Conservation (phyloP, 2,329 filamentous ascomycete genomes). For the Bipolaris bicolor region DNA sequence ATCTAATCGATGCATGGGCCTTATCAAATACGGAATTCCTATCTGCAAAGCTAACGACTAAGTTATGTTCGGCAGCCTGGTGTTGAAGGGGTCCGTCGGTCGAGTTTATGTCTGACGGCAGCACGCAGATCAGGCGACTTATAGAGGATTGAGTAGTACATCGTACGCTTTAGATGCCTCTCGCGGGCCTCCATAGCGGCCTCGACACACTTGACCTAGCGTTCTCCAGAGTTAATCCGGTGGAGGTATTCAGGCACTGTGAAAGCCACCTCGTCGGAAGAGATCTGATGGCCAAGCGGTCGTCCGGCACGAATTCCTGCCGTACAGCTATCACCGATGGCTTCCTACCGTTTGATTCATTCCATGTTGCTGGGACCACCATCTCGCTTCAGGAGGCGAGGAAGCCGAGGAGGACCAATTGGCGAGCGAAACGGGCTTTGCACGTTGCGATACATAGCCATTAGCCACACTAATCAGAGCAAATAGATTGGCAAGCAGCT, state of each 20-base stretch:
- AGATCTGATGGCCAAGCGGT: neutral
- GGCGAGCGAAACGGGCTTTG: too few species aligned
- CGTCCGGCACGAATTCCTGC: conserved; percentile 7
- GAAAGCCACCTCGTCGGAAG: neutral
- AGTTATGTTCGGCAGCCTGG: conserved; percentile 3
- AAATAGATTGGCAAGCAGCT: neutral
- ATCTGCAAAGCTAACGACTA: neutral
- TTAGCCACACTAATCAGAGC: too few species aligned
- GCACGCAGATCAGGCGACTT: neutral
- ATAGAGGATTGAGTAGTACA: conserved; percentile 4
- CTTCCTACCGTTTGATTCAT: neutral
- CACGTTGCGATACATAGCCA: too few species aligned
- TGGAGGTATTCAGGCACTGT: neutral
- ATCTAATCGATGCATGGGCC: conserved; percentile 3
- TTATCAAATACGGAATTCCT: neutral
- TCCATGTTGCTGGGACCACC: too few species aligned
- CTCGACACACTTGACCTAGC: neutral
- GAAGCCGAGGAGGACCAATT: too few species aligned
- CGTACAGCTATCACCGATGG: conserved; percentile 10
- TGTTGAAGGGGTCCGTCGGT: neutral
- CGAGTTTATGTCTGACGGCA: neutral
- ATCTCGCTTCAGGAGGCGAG: too few species aligned
- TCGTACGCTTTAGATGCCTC: neutral
- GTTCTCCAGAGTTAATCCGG: conserved; percentile 3
- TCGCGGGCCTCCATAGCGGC: conserved; percentile 1